Base-by-base conservation (phyloP, 2,329 filamentous ascomycete species). In the Aspergillus sp. region DNA sequence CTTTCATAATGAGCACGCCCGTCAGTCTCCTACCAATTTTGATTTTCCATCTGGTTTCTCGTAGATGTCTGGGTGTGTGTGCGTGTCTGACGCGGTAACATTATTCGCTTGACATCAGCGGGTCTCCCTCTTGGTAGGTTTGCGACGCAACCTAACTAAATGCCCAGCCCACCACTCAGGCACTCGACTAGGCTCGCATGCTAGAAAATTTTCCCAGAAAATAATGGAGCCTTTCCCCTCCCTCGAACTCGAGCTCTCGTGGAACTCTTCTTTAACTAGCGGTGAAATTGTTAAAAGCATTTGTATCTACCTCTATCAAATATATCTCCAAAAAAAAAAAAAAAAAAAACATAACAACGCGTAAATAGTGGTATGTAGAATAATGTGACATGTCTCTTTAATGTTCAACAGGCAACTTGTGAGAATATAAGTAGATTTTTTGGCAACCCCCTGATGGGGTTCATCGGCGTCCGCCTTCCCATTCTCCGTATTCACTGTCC, bases 31-130 rank as follows among this genome's bases (percentile, higher is more conserved):
- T n/a, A 42, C 36, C 16, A n/a, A 42, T 16, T 42, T 42, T 42
- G 36, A n/a, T 42, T n/a, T 42, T n/a, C 16, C 6, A n/a, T 42
- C 36, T 16, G 36, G 4, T 42, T 42, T 42, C 36, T n/a, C 16
- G 36, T 7, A 3, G 2, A 14, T n/a, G 14, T 42, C 14, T 42
- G n/a, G n/a, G 36, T 42, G 36, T 42, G 36, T 42, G 36, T 42
- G 36, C 36, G 36, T n/a, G 36, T 42, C 36, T 42, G 36, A 42
- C 36, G 36, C 36, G 36, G 14, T 42, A 42, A 42, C 36, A 42
- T n/a, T n/a, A 42, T 42, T 53, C 56, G 31, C 54, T 49, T 54
- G 54, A 54, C 50, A 49, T 54, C 51, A 57, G 58, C 50, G 58
- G 58, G 58, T 26, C 58, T 32, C 50, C 42, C n/a, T 39, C 4